Evolutionary conservation across 805 yeast species (phyloP), one percentile per base, ranked within the genome.

Genomic region (Candida vaughaniae): DNA sequence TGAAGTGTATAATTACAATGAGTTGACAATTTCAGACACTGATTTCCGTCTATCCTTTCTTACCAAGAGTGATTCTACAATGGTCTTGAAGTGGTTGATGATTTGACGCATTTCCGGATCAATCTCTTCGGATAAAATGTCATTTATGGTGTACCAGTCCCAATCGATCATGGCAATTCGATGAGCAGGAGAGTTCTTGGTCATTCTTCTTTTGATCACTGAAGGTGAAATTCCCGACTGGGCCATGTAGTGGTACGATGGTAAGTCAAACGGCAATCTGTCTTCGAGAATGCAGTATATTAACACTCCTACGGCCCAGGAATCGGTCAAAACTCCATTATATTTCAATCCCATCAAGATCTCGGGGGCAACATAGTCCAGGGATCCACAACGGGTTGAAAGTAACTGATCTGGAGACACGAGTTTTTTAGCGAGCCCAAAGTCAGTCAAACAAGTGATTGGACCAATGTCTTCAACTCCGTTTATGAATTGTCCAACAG

Each of bases 221-320:
- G 71, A 64, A 0, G 69, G 66, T 6, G 69, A 58, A 2, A 69
- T 52, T 1, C 65, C 66, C 4, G 55, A 30, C 20, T 53, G 48
- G 6, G 68, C 63, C 28, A 68, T 63, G 31, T 45, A 45, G 26
- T 52, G 51, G 10, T 67, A 64, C 2, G 89, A 90, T 2, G 90
- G 82, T 2, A 86, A 78, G 55, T 93, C 99, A 66, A 93, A 93
- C 4, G 99, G 99, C 32, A 93, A 66, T 39, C 96, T 59, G 28
- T 87, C 81, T 52, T 93, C 99, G 50, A 93, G 58, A 18, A 91
- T 63, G 1, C 95, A 78, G 53, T 89, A 93, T 1, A 90, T 62
- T n/a, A 90, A 66, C 3, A 93, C 98, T 2, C 99, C 99, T 7
- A 90, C 59, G 1, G 97, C 87, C 99, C 99, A 93, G 14, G 90